A percentile compares a stretch with the other conserved stretches of the same genome.
These are phyloP conservation scores for Bauhinia variegata DNA, from an alignment of 306 rosid species.

Conservation along the genomic window DNA sequence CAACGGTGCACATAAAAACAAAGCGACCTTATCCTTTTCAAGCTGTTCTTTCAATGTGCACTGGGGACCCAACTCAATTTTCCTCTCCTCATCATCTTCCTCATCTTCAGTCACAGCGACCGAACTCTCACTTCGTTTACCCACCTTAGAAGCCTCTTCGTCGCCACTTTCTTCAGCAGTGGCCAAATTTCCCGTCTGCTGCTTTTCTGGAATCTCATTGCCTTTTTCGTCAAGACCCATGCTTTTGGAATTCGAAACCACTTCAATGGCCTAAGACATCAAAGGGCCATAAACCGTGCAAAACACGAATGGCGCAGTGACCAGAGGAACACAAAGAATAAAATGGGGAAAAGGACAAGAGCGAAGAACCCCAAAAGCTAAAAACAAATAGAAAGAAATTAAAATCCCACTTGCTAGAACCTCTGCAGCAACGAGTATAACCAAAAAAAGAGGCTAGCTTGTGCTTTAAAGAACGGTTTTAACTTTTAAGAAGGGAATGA, in stretches of 20 bases:
- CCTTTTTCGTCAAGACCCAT: constrained; percentile 81
- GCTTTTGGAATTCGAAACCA: constrained; percentile 49
- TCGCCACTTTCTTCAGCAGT: constrained; percentile 45
- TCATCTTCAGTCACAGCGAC: constrained; percentile 77
- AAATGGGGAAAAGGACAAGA: constrained; percentile 13
- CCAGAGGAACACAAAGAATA: constrained; percentile 27
- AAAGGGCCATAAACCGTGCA: constrained; percentile 46
- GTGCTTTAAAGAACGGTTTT: constrained; percentile 30
- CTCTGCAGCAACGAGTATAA: constrained; percentile 42
- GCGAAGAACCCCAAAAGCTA: constrained; percentile 2
- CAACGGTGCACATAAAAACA: background rate
- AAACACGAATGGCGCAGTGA: constrained; percentile 34
- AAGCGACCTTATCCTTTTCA: constrained; percentile 81
- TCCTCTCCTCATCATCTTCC: constrained; percentile 78
- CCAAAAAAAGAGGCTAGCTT: constrained; percentile 40
- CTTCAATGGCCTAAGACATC: constrained; percentile 58
- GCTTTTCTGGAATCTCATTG: constrained; percentile 36
- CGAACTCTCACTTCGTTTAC: constrained; percentile 62
- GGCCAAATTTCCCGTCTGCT: constrained; percentile 32
- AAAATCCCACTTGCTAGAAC: constrained; percentile 57
- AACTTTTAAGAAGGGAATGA: constrained; percentile 16
- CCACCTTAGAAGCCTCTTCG: constrained; percentile 36
- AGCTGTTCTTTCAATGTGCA: constrained; percentile 81
- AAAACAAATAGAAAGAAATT: constrained; percentile 33
- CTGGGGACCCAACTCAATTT: constrained; percentile 88